Percentiles rank a stretch among this genome's conserved stretches.
These are phyloP conservation scores for Curvularia eragrostidis DNA, from an alignment of 2,329 filamentous ascomycete species.

Conservation along the genomic window DNA sequence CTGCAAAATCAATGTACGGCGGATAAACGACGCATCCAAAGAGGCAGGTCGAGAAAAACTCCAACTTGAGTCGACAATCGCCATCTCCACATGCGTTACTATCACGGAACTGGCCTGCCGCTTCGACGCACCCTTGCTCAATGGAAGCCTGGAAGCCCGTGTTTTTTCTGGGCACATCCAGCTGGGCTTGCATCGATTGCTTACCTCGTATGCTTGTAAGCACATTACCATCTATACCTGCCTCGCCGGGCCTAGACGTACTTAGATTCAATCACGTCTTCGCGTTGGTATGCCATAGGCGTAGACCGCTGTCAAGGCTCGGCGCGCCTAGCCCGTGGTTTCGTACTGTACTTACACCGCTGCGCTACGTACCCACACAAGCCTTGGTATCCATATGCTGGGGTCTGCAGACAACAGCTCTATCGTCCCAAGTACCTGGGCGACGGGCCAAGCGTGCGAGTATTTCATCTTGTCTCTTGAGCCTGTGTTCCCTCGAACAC, in stretches of 20 bases:
- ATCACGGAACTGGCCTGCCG: not conserved
- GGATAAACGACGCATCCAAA: conserved; percentile 22
- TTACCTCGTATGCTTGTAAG: not conserved
- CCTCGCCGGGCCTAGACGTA: conserved; percentile 14
- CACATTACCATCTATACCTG: conserved; percentile 16
- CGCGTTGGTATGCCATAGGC: not conserved
- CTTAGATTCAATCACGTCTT: conserved; percentile 4
- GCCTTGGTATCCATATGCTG: not conserved
- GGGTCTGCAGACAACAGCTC: not conserved
- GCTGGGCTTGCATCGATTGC: conserved; percentile 7
- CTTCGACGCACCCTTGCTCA: conserved; percentile 1
- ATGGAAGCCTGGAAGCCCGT: not conserved
- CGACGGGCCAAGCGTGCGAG: too few species aligned
- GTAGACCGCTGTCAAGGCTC: not conserved
- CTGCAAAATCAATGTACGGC: conserved; percentile 5
- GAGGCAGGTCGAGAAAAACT: conserved; percentile 22
- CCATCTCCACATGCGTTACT: conserved; percentile 6
- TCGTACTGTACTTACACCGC: not conserved
- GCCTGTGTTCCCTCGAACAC: not conserved
- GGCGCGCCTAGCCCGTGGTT: not conserved
- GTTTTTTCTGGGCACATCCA: conserved; percentile 1
- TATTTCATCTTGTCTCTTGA: not conserved
- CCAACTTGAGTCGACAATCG: conserved; percentile 6
- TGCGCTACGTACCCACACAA: not conserved
- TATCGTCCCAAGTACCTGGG: not conserved